Evolutionary conservation across 2,329 filamentous ascomycete species (phyloP), one percentile per base, ranked within the genome.

Genomic region (Acarospora socialis): DNA sequence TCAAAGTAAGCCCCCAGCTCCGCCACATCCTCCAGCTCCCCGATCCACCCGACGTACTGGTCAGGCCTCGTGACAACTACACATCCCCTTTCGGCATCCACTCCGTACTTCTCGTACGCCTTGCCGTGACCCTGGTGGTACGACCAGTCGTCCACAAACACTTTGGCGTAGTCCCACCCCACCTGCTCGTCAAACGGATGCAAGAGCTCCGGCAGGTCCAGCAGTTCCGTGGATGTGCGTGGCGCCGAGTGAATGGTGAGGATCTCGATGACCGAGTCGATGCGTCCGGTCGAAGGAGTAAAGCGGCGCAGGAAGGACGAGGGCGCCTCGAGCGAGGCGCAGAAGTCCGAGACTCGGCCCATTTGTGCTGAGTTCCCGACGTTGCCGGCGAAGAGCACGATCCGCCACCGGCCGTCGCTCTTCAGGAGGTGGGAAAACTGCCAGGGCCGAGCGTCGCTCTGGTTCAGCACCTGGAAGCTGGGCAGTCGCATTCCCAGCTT

Each of bases 31-130:
- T 42, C 37, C 7, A 42, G 73, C 50, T 77, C 69, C 2, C 76
- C 81, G 49, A 95, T 76, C 87, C 87, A 95, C 46, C 71, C 70
- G 72, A 81, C 66, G 50, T 81, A 74, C 46, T 77, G 73, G 55
- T 82, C 78, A 2, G 77, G 78, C 29, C 78, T 52, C 12, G 19
- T 12, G 19, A 75, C 55, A 0, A 78, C 65, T 3, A 73, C 53
- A 38, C 68, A 72, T 0, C 77, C 76, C 13, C 52, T 51, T 32
- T 65, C 55, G 12, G 42, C 48, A 40, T 72, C 60, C 2, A 82
- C 57, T 0, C 73, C 76, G 35, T 73, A 76, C 3, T 60, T 61
- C 34, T 64, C 55, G 44, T 51, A 71, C 0, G 61, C 59, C 6
- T 58, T 43, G 0, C 65, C 65, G 32, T 63, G 52, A 0, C 64